Conservation (phyloP, 495 filamentous ascomycete genomes). For the Penicillium tannophilum region DNA sequence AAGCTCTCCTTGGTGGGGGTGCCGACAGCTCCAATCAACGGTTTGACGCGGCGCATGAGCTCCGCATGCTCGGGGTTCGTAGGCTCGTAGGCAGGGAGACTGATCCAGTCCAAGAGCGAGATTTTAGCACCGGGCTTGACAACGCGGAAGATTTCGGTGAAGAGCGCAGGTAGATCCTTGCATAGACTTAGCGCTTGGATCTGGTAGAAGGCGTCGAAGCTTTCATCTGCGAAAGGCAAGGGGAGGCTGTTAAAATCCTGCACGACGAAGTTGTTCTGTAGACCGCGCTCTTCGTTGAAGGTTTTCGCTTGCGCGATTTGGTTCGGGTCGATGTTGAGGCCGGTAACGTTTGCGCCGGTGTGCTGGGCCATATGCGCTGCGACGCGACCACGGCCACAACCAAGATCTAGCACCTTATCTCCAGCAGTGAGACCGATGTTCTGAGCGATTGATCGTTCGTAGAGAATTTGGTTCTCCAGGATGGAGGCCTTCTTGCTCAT, state of each 20-base stretch:
- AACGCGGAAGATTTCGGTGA: conserved; percentile 57
- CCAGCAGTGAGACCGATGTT: conserved; percentile 54
- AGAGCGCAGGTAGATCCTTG: conserved; percentile 55
- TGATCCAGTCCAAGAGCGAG: conserved; percentile 62
- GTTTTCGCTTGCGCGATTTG: conserved; percentile 58
- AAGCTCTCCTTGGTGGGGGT: conserved; percentile 59
- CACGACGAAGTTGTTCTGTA: conserved; percentile 55
- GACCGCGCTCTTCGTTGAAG: conserved; percentile 52
- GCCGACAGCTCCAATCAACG: conserved; percentile 63
- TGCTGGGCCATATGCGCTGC: conserved; percentile 62
- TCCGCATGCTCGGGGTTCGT: conserved; percentile 55
- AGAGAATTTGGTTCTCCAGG: conserved; percentile 57
- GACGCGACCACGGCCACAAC: conserved; percentile 62
- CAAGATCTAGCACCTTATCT: conserved; percentile 58
- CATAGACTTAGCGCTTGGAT: conserved; percentile 64
- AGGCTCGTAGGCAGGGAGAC: conserved; percentile 56
- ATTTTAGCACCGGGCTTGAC: conserved; percentile 60
- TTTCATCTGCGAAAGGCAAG: conserved; percentile 55
- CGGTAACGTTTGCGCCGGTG: conserved; percentile 58
- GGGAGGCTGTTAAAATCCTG: conserved; percentile 62
- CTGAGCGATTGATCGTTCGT: conserved; percentile 58
- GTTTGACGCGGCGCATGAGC: conserved; percentile 64
- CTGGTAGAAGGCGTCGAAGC: conserved; percentile 66
- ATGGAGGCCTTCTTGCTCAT: conserved; percentile 60
- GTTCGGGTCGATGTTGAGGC: conserved; percentile 64